These are phyloP conservation scores for Coniosporium apollinis DNA, from an alignment of 495 filamentous ascomycete species.

Conservation along the genomic window DNA sequence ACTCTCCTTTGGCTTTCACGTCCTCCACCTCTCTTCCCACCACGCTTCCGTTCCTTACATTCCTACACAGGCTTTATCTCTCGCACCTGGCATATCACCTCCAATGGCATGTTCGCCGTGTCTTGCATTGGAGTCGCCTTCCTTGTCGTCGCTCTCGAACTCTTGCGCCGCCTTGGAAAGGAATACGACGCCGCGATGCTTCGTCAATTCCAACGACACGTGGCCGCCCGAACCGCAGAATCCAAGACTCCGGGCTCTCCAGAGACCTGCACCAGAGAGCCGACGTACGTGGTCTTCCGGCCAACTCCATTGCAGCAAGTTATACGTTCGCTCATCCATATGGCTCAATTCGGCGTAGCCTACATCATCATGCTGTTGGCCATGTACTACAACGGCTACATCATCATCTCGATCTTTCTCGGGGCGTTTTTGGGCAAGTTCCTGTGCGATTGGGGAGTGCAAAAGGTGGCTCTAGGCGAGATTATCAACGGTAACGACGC, in stretches of 20 bases:
- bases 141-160: constrained; percentile 45
- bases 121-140: constrained; percentile 52
- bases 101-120: constrained; percentile 44
- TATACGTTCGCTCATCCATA: constrained; percentile 45
- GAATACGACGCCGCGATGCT: constrained; percentile 46
- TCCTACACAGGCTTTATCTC: constrained; percentile 40
- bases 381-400: constrained; percentile 46
- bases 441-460: constrained; percentile 44
- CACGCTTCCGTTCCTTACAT: constrained; percentile 3
- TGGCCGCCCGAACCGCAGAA: background rate
- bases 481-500: constrained; percentile 14
- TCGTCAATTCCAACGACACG: constrained; percentile 20
- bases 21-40: background rate
- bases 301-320: constrained; percentile 32
- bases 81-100: constrained; percentile 44
- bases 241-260: background rate
- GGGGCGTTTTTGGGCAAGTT: constrained; percentile 45
- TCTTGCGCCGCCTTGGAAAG: constrained; percentile 39
- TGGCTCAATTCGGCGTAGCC: constrained; percentile 49
- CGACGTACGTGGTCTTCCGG: background rate
- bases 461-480: too few relatives aligned
- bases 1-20: constrained; percentile 2
- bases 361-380: constrained; percentile 56
- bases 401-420: constrained; percentile 45
- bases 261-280: background rate